Conservation (phyloP, 106 monocot species). For the Platanthera guangdongensis region DNA sequence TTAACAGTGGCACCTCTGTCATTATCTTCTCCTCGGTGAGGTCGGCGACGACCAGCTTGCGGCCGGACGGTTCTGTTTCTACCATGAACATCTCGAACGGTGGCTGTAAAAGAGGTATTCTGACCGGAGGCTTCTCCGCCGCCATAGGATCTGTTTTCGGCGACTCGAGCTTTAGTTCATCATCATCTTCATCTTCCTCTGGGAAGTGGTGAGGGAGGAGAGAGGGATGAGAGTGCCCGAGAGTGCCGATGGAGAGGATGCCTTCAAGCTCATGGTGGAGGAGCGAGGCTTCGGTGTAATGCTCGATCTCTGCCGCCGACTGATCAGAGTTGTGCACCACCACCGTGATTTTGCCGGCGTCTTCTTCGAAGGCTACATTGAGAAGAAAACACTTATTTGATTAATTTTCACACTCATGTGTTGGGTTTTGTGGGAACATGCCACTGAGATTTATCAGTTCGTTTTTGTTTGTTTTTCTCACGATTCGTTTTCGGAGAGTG, state of each 20-base stretch:
- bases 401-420: too few relatives aligned
- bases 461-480: too few relatives aligned
- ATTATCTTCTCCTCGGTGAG: neutral
- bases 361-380: slow-evolving; percentile 1
- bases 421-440: too few relatives aligned
- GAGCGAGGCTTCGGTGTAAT: slow-evolving; percentile 3
- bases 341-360: neutral
- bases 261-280: slow-evolving; percentile 14
- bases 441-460: too few relatives aligned
- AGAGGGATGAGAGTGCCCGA: slow-evolving; percentile 7
- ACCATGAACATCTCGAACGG: neutral
- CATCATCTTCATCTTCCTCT: neutral
- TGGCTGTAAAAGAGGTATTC: neutral
- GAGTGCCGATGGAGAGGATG: slow-evolving; percentile 24
- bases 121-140: neutral
- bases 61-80: neutral
- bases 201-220: neutral
- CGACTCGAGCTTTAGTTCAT: neutral
- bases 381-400: neutral
- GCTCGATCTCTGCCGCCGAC: neutral
- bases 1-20: slow-evolving; percentile 12
- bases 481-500: too few relatives aligned
- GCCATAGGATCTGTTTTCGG: neutral
- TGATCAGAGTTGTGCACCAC: neutral
- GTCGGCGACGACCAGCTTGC: neutral